Base-by-base conservation (phyloP, 805 yeast species). In the Saturnispora saitoi region DNA sequence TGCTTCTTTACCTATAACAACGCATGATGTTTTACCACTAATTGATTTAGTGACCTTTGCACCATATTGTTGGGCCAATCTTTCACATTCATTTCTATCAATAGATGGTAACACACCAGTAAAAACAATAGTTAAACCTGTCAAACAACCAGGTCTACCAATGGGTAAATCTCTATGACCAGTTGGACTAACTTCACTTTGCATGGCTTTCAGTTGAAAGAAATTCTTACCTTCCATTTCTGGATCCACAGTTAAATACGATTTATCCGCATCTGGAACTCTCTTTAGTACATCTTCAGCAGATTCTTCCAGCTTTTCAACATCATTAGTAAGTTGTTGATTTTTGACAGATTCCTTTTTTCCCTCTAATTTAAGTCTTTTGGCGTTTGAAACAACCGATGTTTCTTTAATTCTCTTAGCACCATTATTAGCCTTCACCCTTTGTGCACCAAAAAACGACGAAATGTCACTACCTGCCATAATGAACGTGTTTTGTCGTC, bases 1-100 rank as follows among this genome's bases (percentile, higher is more conserved):
- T 2, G 99, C 98, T 56, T 93, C 97, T 46, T 76, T 88, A 7
- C 99, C 99, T 29, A 93, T 72, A 1, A 93, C 97, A 2, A 91
- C 95, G 42, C 89, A 71, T 22, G 88, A 77, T 0, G 99, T 93
- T 58, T 83, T 86, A 10, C 87, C 79, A 48, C 93, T 85, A 24
- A 91, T 83, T 0, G 95, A 77, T 56, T 86, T 80, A 4, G 95
- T 86, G 15, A 91, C 95, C 57, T 81, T 81, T 3, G 96, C 99
- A 14, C 99, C 99, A 59, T 91, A 88, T 54, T 76, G 74, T 57
- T 86, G 82, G 4, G 96, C 95, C 11, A 86, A 60, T 22, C 75
- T 71, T 59, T 86, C 95, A 28, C 90, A 81, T 19, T 78, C 80
- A 0, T 77, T 83, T 53, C 99, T 76, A 50, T 86, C 85, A 32